Percentiles rank a stretch among this genome's conserved stretches.
phyloP scores from a whole-genome alignment of 352 stramenopile species.

The Phytophthora pseudosyringae region DNA sequence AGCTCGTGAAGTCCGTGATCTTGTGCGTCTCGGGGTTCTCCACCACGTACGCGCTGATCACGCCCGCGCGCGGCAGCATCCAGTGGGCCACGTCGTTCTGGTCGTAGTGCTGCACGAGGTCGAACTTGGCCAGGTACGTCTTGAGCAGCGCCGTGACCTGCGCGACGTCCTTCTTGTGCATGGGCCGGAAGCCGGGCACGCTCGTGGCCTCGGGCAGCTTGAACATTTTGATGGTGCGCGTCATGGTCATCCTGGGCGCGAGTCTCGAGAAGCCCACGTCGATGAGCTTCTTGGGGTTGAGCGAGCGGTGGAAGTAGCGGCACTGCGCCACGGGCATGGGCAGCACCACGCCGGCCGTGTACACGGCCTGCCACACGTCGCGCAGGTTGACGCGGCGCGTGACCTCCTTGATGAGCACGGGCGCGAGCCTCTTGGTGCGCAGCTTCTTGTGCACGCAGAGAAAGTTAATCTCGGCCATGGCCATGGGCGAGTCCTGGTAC shows the following conservation, averaged over 20 bases:
- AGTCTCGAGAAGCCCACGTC: conserved; percentile 97
- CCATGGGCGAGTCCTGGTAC: conserved; percentile 54
- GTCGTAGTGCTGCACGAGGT: conserved; percentile 91
- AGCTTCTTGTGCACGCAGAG: conserved; percentile 99
- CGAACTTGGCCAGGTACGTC: conserved; percentile 72
- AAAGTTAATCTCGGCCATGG: conserved; percentile 99
- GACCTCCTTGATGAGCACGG: conserved; percentile 99
- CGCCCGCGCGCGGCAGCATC: conserved; percentile 95
- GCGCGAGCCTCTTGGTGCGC: conserved; percentile 94
- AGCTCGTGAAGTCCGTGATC: conserved; percentile 96
- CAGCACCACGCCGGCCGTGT: conserved; percentile 98
- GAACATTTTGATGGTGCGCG: conserved; percentile 93
- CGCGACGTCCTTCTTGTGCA: conserved; percentile 70
- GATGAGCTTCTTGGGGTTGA: conserved; percentile 99
- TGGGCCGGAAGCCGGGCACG: conserved; percentile 62
- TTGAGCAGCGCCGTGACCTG: conserved; percentile 68
- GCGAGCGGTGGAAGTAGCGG: conserved; percentile 97
- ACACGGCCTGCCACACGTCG: conserved; percentile 97
- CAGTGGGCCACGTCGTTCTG: conserved; percentile 97
- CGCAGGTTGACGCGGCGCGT: conserved; percentile 97
- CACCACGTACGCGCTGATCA: conserved; percentile 96
- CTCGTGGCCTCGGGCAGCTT: conserved; percentile 75
- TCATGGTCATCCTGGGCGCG: conserved; percentile 96
- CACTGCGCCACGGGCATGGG: conserved; percentile 95
- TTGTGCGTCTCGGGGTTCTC: conserved; percentile 74